phyloP scores from a whole-genome alignment of 805 yeast genomes.

The Zygoascus biomembranicola region DNA sequence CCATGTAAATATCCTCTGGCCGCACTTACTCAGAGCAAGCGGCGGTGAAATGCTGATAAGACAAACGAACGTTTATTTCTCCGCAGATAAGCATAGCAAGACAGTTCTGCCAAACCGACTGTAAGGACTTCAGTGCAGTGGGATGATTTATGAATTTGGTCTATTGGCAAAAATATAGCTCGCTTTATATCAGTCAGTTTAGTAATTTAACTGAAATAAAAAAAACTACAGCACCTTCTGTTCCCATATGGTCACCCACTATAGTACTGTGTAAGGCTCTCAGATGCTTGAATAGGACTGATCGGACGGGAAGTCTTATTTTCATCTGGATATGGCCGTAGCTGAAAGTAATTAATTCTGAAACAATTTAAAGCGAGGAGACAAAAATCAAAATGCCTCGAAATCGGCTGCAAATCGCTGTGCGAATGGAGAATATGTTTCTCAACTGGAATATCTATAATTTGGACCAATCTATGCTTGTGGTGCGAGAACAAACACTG shows the following conservation, averaged over 20 bases:
- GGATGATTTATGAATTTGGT: too few relatives aligned
- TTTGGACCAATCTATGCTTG: too few relatives aligned
- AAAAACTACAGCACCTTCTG: constrained; percentile 4
- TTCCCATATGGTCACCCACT: constrained; percentile 5
- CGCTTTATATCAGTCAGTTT: neutral
- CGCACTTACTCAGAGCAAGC: neutral
- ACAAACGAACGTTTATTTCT: neutral
- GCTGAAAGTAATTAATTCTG: neutral
- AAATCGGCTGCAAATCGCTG: too few relatives aligned
- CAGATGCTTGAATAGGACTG: constrained; percentile 4
- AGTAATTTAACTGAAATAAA: neutral
- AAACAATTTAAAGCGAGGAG: too few relatives aligned
- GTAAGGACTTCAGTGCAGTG: too few relatives aligned
- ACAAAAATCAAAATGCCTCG: too few relatives aligned
- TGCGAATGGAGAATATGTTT: too few relatives aligned
- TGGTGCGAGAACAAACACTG: too few relatives aligned
- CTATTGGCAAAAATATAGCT: too few relatives aligned
- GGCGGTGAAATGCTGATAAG: neutral
- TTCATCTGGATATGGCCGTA: constrained; percentile 4
- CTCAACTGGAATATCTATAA: too few relatives aligned
- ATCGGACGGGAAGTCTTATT: constrained; percentile 5
- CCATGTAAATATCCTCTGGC: neutral
- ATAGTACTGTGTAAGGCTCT: constrained; percentile 4
- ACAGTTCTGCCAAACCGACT: too few relatives aligned
- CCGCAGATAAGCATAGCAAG: neutral